phyloP scores from a whole-genome alignment of 495 filamentous ascomycete genomes.

The Neurospora sp. region DNA sequence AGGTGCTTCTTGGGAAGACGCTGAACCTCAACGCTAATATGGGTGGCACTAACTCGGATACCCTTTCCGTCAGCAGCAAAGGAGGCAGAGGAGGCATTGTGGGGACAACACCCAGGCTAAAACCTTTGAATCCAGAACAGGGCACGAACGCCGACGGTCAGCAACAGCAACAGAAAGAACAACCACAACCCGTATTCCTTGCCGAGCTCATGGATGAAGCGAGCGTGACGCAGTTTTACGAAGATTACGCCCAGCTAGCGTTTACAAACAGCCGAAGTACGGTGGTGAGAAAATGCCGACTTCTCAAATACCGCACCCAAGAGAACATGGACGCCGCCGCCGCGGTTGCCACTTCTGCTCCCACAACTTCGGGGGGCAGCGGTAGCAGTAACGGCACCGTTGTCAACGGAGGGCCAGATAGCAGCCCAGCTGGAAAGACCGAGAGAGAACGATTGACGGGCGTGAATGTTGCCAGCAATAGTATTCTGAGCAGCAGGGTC shows the following conservation, averaged over 20 bases:
- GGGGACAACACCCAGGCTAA: slow-evolving; percentile 36
- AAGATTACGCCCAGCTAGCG: slow-evolving; percentile 84
- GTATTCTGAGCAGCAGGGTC: slow-evolving; percentile 42
- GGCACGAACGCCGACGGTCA: slow-evolving; percentile 15
- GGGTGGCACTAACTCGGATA: slow-evolving; percentile 23
- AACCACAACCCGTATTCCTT: slow-evolving; percentile 70
- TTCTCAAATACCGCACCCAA: slow-evolving; percentile 82
- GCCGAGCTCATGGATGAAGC: slow-evolving; percentile 91
- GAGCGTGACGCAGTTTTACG: slow-evolving; percentile 87
- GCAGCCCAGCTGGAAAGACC: slow-evolving; percentile 11
- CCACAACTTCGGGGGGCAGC: neutral
- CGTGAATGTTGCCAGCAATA: slow-evolving; percentile 15
- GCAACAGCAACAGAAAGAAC: neutral
- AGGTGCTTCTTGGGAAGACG: slow-evolving; percentile 79
- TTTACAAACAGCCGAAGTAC: slow-evolving; percentile 81
- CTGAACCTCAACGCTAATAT: slow-evolving; percentile 84
- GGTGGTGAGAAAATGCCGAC: slow-evolving; percentile 71
- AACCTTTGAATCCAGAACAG: slow-evolving; percentile 24
- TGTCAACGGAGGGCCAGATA: neutral
- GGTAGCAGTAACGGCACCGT: neutral
- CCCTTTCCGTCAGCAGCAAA: slow-evolving; percentile 19
- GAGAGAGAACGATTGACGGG: neutral
- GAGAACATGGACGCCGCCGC: slow-evolving; percentile 44
- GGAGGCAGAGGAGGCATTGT: slow-evolving; percentile 27
- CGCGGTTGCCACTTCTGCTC: slow-evolving; percentile 6